Percentiles rank a stretch among this genome's conserved stretches.
Evolutionary conservation across 805 yeast species (phyloP).

Genomic region (Debaryomyces castellii): DNA sequence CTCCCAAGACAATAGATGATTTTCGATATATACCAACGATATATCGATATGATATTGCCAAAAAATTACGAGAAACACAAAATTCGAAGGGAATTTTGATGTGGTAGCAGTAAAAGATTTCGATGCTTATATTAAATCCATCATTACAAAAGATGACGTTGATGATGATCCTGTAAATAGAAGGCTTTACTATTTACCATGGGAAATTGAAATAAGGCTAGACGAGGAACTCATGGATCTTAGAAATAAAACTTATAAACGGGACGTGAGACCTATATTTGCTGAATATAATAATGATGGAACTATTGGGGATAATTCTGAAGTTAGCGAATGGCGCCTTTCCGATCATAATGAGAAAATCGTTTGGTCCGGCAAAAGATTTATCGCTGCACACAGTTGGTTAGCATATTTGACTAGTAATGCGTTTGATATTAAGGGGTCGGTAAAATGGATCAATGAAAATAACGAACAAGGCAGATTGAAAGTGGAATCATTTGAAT

Average conservation of each 20-base stretch:
- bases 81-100: not conserved
- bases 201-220: not conserved
- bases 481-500: not conserved
- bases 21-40: not conserved
- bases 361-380: not conserved
- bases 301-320: not conserved
- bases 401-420: not conserved
- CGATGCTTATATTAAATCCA: not conserved
- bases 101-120: not conserved
- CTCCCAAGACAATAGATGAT: not conserved
- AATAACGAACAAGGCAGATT: constrained; percentile 1
- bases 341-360: not conserved
- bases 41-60: not conserved
- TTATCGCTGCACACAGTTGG: not conserved
- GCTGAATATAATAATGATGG: not conserved
- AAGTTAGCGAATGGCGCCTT: not conserved
- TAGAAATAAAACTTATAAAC: not conserved
- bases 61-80: constrained; percentile 2
- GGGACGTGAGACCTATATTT: not conserved
- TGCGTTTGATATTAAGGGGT: not conserved
- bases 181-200: not conserved
- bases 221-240: not conserved
- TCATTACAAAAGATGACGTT: not conserved
- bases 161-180: not conserved
- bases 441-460: constrained; percentile 1